Percentiles rank a stretch among this genome's conserved stretches.
These are phyloP conservation scores for Populus tomentosa DNA, from an alignment of 441 rosid genomes.

Conservation along the genomic window DNA sequence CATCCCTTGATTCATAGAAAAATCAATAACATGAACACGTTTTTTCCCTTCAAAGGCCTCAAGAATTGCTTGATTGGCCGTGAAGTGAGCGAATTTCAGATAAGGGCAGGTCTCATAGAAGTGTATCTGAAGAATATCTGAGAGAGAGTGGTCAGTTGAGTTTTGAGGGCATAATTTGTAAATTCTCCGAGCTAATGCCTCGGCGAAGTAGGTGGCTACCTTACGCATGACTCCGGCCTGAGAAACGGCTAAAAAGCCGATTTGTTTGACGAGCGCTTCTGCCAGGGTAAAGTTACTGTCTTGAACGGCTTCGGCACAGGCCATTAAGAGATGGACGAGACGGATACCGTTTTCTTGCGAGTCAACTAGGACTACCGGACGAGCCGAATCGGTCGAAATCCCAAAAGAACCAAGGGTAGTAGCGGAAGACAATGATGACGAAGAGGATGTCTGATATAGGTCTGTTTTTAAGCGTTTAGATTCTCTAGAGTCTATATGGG, in stretches of 20 bases:
- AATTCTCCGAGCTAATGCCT: conserved; percentile 69
- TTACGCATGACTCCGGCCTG: conserved; percentile 82
- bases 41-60: conserved; percentile 69
- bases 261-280: conserved; percentile 63
- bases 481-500: conserved; percentile 2
- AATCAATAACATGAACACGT: conserved; percentile 79
- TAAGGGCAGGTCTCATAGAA: conserved; percentile 87
- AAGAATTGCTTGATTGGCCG: conserved; percentile 85
- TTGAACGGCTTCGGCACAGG: conserved; percentile 81
- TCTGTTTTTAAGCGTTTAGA: conserved; percentile 42
- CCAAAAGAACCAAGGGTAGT: conserved; percentile 6
- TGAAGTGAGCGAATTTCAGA: conserved; percentile 88
- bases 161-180: conserved; percentile 45
- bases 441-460: neutral
- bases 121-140: conserved; percentile 79
- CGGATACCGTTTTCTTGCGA: conserved; percentile 80
- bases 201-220: conserved; percentile 81
- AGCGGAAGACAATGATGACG: neutral
- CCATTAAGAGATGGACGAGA: conserved; percentile 71
- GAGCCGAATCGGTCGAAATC: conserved; percentile 34
- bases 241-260: conserved; percentile 54
- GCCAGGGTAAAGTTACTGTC: conserved; percentile 48
- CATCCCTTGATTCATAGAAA: conserved; percentile 72
- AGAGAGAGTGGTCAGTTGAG: conserved; percentile 40
- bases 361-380: conserved; percentile 62